Evolutionary conservation across 805 yeast genomes (phyloP).

Genomic region (Candida gorgasii): DNA sequence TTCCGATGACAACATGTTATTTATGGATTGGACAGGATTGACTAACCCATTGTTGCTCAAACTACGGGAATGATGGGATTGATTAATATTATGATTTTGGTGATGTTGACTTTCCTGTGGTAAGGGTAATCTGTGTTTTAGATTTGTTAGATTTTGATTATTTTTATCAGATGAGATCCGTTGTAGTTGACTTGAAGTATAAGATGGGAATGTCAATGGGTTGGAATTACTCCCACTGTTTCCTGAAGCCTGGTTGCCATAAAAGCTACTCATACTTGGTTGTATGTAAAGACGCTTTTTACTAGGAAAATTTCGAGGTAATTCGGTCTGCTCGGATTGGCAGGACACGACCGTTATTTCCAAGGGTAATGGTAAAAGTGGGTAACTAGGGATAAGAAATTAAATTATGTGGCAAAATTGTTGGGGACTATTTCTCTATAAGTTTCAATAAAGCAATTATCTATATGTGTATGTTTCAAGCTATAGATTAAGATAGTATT

Average conservation of each 20-base stretch:
- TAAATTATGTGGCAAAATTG: too few relatives aligned
- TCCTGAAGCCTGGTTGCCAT: slow-evolving; percentile 1
- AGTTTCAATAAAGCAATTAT: too few relatives aligned
- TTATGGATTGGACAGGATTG: slow-evolving; percentile 4
- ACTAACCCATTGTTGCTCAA: slow-evolving; percentile 3
- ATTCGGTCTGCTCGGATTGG: slow-evolving; percentile 8
- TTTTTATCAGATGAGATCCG: slow-evolving; percentile 8
- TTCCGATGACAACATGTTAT: slow-evolving; percentile 3
- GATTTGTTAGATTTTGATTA: slow-evolving; percentile 6
- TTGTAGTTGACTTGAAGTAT: slow-evolving; percentile 10
- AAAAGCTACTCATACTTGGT: slow-evolving; percentile 6
- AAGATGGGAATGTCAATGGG: slow-evolving; percentile 13
- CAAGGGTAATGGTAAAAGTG: neutral
- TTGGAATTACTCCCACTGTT: slow-evolving; percentile 2
- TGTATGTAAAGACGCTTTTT: too few relatives aligned
- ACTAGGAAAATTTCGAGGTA: slow-evolving; percentile 6
- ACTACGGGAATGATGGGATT: slow-evolving; percentile 4
- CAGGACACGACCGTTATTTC: slow-evolving; percentile 3
- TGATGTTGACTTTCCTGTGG: slow-evolving; percentile 16
- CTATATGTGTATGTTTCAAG: too few relatives aligned
- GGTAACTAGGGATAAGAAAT: neutral
- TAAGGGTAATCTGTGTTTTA: slow-evolving; percentile 14
- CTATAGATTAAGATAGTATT: too few relatives aligned
- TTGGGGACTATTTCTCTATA: too few relatives aligned
- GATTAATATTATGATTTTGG: slow-evolving; percentile 1